A percentile compares a stretch with the other conserved stretches of the same genome.
These are phyloP conservation scores for Chamaecrista fasciculata DNA, from an alignment of 306 rosid species.

Conservation along the genomic window DNA sequence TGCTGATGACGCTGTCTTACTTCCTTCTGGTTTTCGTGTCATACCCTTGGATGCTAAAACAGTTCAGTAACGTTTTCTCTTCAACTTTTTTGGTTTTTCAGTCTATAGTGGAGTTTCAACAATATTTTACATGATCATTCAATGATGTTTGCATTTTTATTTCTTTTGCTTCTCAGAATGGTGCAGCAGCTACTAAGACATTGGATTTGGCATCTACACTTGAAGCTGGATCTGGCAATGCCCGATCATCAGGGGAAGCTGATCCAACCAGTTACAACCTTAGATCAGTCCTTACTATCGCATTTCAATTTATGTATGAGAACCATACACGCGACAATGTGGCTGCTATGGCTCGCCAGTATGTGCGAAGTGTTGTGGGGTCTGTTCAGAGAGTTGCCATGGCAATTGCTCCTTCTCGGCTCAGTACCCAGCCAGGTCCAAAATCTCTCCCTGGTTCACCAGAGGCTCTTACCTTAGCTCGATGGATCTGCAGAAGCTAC, in stretches of 20 bases:
- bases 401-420: constrained; percentile 90
- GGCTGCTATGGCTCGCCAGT: constrained; percentile 99
- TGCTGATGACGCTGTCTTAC: constrained; percentile 88
- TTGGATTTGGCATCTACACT: constrained; percentile 90
- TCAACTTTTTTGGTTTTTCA: neutral
- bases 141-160: constrained; percentile 6
- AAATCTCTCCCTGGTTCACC: constrained; percentile 86
- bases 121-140: too few species aligned
- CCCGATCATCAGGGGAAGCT: constrained; percentile 58
- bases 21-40: constrained; percentile 94
- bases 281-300: constrained; percentile 88
- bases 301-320: constrained; percentile 92
- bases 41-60: constrained; percentile 89
- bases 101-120: too few species aligned
- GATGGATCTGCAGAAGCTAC: constrained; percentile 84
- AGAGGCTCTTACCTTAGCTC: constrained; percentile 84
- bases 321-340: constrained; percentile 80
- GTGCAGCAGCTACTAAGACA: constrained; percentile 59
- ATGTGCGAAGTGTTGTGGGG: constrained; percentile 86
- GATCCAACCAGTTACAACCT: constrained; percentile 61
- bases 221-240: constrained; percentile 71
- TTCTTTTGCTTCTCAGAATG: constrained; percentile 52
- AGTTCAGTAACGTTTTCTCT: constrained; percentile 39
- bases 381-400: constrained; percentile 98
- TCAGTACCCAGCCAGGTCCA: constrained; percentile 60